These are phyloP conservation scores for Leptodontidium sp. DNA, from an alignment of 2,329 filamentous ascomycete genomes.

Conservation along the genomic window DNA sequence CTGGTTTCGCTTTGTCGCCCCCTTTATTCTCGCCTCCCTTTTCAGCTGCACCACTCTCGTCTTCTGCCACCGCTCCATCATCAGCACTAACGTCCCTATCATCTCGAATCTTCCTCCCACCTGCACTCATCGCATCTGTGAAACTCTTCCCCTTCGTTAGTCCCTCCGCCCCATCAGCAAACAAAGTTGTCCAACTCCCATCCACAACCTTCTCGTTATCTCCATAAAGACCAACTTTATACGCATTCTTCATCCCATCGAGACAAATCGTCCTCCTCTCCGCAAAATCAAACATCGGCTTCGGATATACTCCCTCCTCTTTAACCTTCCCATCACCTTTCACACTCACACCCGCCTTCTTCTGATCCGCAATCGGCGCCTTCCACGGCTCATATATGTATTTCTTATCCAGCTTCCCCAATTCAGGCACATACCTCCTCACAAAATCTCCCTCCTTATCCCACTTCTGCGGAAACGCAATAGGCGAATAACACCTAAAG, in stretches of 20 bases:
- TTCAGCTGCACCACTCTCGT: slow-evolving; percentile 30
- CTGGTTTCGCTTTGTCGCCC: slow-evolving; percentile 22
- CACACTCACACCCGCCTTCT: slow-evolving; percentile 70
- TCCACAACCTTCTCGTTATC: slow-evolving; percentile 67
- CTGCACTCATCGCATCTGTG: slow-evolving; percentile 28
- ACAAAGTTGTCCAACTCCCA: slow-evolving; percentile 62
- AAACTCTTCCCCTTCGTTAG: slow-evolving; percentile 33
- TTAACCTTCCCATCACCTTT: slow-evolving; percentile 59
- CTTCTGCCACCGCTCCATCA: slow-evolving; percentile 32
- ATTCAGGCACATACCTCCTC: slow-evolving; percentile 71
- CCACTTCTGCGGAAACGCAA: slow-evolving; percentile 79
- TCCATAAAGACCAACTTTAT: slow-evolving; percentile 69
- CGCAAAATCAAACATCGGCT: slow-evolving; percentile 80
- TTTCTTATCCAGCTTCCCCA: slow-evolving; percentile 67
- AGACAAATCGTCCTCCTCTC: slow-evolving; percentile 69
- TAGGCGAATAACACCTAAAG: slow-evolving; percentile 73
- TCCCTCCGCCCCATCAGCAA: slow-evolving; percentile 50
- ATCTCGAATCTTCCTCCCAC: slow-evolving; percentile 19
- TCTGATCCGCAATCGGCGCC: slow-evolving; percentile 72
- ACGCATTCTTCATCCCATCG: slow-evolving; percentile 74
- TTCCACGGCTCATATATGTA: slow-evolving; percentile 86
- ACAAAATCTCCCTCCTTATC: slow-evolving; percentile 74
- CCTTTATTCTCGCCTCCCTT: slow-evolving; percentile 32
- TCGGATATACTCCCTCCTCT: slow-evolving; percentile 67
- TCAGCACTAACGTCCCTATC: slow-evolving; percentile 23